These are phyloP conservation scores for Dryas octopetala DNA, from an alignment of 306 rosid species.

Conservation along the genomic window DNA sequence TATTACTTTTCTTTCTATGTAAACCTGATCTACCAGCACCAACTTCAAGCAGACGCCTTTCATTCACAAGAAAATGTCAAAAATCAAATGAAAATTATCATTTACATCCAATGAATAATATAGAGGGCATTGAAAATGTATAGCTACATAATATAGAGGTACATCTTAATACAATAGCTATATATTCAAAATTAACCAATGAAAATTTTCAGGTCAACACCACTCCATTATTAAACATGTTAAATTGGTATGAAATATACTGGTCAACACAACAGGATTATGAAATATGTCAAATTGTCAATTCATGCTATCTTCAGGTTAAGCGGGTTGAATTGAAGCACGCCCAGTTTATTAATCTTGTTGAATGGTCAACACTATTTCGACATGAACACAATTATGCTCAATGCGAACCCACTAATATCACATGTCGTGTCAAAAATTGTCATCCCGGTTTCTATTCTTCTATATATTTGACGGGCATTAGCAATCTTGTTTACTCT, in stretches of 20 bases:
- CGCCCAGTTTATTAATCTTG: too few relatives aligned
- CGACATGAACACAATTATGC: too few relatives aligned
- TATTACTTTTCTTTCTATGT: slow-evolving; percentile 39
- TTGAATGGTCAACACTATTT: too few relatives aligned
- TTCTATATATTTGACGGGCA: too few relatives aligned
- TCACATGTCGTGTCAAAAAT: background rate
- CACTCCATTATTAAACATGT: background rate
- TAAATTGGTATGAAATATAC: background rate
- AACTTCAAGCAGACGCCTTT: slow-evolving; percentile 40
- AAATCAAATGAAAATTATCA: background rate
- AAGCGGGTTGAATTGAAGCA: too few relatives aligned
- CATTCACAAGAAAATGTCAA: slow-evolving; percentile 16
- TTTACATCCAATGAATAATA: background rate
- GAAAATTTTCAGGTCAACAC: background rate
- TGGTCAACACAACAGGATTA: background rate
- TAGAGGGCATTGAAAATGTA: background rate
- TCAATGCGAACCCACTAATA: too few relatives aligned
- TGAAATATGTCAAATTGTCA: background rate
- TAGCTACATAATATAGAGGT: background rate
- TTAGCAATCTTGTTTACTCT: too few relatives aligned
- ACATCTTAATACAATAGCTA: background rate
- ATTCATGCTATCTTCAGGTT: too few relatives aligned
- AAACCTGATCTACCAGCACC: slow-evolving; percentile 39
- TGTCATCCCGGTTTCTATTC: background rate
- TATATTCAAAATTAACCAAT: background rate